Percentiles rank a stretch among this genome's conserved stretches.
Evolutionary conservation across 257 asterid species (phyloP).

Genomic region (Nyctanthes arbortristis): DNA sequence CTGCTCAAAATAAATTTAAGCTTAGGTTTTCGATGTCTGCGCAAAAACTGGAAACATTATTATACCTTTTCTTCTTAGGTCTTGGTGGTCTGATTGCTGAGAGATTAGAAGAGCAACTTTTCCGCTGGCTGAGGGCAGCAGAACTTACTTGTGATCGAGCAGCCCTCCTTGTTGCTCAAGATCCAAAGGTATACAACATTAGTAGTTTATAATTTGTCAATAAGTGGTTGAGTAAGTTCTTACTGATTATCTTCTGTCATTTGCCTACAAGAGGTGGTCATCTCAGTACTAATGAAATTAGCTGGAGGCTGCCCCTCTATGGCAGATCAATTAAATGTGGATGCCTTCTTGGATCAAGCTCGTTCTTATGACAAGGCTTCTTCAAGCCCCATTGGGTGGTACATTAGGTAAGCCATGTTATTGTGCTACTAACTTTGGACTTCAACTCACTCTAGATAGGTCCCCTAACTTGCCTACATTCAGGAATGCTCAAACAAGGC

Average conservation of each 20-base stretch:
- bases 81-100: slow-evolving; percentile 84
- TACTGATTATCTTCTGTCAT: slow-evolving; percentile 27
- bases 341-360: slow-evolving; percentile 95
- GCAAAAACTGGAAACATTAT: slow-evolving; percentile 5
- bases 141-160: slow-evolving; percentile 97
- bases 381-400: slow-evolving; percentile 94
- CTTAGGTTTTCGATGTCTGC: neutral
- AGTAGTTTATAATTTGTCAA: neutral
- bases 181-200: slow-evolving; percentile 73
- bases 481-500: slow-evolving; percentile 92
- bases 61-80: slow-evolving; percentile 44
- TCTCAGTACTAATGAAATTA: slow-evolving; percentile 92
- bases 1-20: neutral
- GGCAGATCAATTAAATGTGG: slow-evolving; percentile 87
- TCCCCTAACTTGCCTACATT: slow-evolving; percentile 12
- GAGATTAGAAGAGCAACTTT: slow-evolving; percentile 81
- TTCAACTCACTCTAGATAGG: neutral
- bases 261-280: slow-evolving; percentile 92
- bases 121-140: slow-evolving; percentile 96
- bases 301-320: slow-evolving; percentile 97
- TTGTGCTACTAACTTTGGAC: neutral
- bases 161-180: slow-evolving; percentile 87
- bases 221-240: neutral
- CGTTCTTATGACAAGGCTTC: slow-evolving; percentile 88
- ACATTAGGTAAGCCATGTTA: slow-evolving; percentile 57